A percentile compares a stretch with the other conserved stretches of the same genome.
phyloP scores from a whole-genome alignment of 2,329 filamentous ascomycete genomes.

The Dothistroma septosporum region DNA sequence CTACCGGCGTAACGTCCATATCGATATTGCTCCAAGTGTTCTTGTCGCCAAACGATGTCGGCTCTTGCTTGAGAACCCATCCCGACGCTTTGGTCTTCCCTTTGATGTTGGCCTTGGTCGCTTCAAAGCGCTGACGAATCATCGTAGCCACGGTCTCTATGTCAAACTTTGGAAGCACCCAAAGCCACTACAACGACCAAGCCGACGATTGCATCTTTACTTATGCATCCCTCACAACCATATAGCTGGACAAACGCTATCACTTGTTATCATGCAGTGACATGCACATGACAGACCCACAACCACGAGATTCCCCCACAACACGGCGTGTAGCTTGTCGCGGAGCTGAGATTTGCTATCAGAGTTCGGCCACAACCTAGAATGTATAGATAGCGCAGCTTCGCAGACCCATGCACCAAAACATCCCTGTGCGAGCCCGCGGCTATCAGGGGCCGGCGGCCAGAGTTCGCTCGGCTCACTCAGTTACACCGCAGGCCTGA shows the following conservation, averaged over 20 bases:
- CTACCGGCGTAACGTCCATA: slow-evolving; percentile 43
- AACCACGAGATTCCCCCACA: slow-evolving; percentile 2
- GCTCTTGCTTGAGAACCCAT: slow-evolving; percentile 42
- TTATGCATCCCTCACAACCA: not conserved
- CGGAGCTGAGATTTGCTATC: not conserved
- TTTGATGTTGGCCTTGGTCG: slow-evolving; percentile 33
- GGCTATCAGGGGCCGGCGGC: slow-evolving; percentile 2
- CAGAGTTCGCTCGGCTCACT: not conserved
- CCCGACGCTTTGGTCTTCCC: slow-evolving; percentile 36
- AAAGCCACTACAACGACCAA: not conserved
- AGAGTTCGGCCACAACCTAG: not conserved
- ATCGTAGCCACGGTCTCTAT: slow-evolving; percentile 18
- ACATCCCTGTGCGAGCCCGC: not conserved
- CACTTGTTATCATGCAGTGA: not conserved
- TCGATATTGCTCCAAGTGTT: slow-evolving; percentile 45
- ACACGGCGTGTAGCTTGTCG: not conserved
- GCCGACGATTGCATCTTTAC: not conserved
- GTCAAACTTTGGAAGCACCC: not conserved
- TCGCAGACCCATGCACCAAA: not conserved
- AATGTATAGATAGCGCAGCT: not conserved
- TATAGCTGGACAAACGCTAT: not conserved
- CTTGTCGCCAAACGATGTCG: slow-evolving; percentile 40
- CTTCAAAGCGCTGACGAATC: slow-evolving; percentile 28
- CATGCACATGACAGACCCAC: not conserved
- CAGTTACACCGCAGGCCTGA: not conserved